Percentiles rank a stretch among this genome's conserved stretches.
Conservation (phyloP, 140 eudicot species). For the Oenanthe javanica region DNA sequence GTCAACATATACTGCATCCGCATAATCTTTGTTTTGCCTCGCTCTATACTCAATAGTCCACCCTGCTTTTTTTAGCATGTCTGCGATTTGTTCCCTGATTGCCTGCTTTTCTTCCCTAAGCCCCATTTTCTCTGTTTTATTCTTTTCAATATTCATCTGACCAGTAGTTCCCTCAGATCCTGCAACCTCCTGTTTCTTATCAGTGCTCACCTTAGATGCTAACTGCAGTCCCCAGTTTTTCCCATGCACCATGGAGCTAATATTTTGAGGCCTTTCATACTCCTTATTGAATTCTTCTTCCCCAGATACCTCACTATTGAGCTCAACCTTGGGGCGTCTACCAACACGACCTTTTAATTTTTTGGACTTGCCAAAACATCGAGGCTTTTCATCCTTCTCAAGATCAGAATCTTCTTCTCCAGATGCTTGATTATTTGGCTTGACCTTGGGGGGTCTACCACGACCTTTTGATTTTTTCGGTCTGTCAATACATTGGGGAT, state of each 20-base stretch:
- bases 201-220: constrained; percentile 10
- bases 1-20: constrained; percentile 62
- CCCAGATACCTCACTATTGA: constrained; percentile 10
- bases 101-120: constrained; percentile 36
- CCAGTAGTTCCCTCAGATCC: constrained; percentile 14
- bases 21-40: constrained; percentile 40
- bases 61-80: constrained; percentile 51
- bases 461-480: constrained; percentile 28
- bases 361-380: constrained; percentile 12
- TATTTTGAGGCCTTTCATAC: constrained; percentile 5
- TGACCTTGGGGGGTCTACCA: constrained; percentile 46
- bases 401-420: neutral
- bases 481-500: constrained; percentile 6
- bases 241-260: constrained; percentile 23
- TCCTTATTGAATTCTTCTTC: neutral
- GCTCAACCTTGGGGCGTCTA: constrained; percentile 36
- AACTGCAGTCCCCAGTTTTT: constrained; percentile 12
- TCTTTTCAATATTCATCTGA: constrained; percentile 6
- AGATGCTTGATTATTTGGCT: constrained; percentile 1
- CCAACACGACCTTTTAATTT: constrained; percentile 30
- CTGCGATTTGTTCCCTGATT: constrained; percentile 44
- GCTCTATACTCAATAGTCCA: constrained; percentile 62
- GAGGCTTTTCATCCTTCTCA: constrained; percentile 12
- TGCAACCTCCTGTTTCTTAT: constrained; percentile 10
- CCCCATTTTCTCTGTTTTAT: constrained; percentile 18